Evolutionary conservation across 805 yeast species (phyloP).

Genomic region (Lachancea fermentati): DNA sequence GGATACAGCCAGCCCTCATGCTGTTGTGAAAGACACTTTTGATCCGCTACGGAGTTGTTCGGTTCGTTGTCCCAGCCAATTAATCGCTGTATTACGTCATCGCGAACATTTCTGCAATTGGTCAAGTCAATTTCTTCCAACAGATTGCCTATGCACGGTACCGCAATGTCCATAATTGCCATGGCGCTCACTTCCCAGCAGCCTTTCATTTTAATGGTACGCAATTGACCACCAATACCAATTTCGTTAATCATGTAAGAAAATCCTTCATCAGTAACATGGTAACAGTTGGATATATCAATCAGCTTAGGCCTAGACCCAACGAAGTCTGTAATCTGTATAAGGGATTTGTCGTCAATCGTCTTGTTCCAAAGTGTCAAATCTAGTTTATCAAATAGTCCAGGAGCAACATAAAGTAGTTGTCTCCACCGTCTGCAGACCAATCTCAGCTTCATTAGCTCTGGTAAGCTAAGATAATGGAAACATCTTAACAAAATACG

Average conservation of each 20-base stretch:
- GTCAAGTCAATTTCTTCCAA: constrained; percentile 59
- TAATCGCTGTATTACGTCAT: constrained; percentile 64
- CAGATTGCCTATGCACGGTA: constrained; percentile 54
- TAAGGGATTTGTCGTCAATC: constrained; percentile 52
- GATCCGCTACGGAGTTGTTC: neutral
- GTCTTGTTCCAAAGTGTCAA: constrained; percentile 57
- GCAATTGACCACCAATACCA: constrained; percentile 58
- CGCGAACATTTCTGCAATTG: constrained; percentile 68
- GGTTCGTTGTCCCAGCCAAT: constrained; percentile 44
- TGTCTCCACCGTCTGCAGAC: constrained; percentile 69
- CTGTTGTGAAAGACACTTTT: neutral
- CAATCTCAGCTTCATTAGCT: constrained; percentile 51
- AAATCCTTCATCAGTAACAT: constrained; percentile 71
- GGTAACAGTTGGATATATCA: constrained; percentile 68
- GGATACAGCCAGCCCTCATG: constrained; percentile 4
- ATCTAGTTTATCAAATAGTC: constrained; percentile 47
- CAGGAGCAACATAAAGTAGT: constrained; percentile 50
- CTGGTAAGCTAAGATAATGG: constrained; percentile 47
- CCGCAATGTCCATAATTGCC: constrained; percentile 76
- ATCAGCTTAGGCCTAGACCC: constrained; percentile 60
- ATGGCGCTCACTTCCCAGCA: constrained; percentile 76
- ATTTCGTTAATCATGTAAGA: constrained; percentile 63
- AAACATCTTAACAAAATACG: constrained; percentile 49
- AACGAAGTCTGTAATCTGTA: constrained; percentile 59
- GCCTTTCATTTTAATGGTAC: constrained; percentile 53